These are phyloP conservation scores for Marasmius oreades DNA, from an alignment of 1,284 basidiomycete genomes.

Conservation along the genomic window DNA sequence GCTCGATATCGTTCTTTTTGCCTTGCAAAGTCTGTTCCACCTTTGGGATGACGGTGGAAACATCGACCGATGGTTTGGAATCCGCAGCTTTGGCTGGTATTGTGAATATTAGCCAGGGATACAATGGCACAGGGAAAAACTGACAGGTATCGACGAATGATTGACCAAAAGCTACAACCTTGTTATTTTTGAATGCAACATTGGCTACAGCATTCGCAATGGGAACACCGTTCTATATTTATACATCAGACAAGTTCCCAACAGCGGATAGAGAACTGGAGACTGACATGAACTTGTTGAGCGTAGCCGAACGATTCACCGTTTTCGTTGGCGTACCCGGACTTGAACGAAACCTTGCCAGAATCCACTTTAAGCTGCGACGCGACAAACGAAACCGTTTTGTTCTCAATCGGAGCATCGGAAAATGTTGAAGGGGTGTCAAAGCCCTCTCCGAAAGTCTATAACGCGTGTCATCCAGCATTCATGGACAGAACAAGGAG, in stretches of 20 bases:
- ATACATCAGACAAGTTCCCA: neutral
- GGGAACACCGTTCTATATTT: neutral
- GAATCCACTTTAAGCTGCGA: neutral
- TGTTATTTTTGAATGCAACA: neutral
- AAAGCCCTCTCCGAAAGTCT: neutral
- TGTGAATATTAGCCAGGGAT: neutral
- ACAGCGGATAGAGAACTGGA: constrained; percentile 14
- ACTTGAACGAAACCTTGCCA: neutral
- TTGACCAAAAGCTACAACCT: neutral
- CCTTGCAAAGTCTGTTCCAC: constrained; percentile 29
- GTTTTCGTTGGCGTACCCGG: neutral
- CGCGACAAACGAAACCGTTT: neutral
- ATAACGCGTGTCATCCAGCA: neutral
- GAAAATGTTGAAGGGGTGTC: neutral
- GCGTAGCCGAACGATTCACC: neutral
- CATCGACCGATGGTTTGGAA: constrained; percentile 26
- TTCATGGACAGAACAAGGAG: neutral
- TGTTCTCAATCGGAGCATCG: neutral
- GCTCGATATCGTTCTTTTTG: constrained; percentile 28
- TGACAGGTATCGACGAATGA: neutral
- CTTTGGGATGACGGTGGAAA: constrained; percentile 24
- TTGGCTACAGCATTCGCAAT: neutral
- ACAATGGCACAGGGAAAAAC: neutral
- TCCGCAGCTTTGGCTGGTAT: constrained; percentile 23
- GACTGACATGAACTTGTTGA: neutral